Evolutionary conservation across 768 basidiomycete species (phyloP), one percentile per base, ranked within the genome.

Genomic region (Suillus fuscotomentosus): DNA sequence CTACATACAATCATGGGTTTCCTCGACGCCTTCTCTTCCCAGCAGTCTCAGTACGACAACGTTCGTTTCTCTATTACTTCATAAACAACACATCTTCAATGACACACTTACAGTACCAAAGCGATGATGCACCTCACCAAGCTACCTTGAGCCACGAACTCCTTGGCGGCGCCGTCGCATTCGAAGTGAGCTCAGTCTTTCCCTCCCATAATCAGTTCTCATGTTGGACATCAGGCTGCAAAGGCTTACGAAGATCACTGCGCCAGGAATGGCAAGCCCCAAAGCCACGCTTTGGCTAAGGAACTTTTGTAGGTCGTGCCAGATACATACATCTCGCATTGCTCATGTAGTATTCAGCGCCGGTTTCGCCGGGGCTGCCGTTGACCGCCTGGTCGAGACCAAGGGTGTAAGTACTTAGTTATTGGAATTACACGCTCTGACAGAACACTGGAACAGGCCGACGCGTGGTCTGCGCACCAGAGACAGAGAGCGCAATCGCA

Each of bases 301-400:
- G 66, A 66, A 45, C 4, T 66, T 17, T 2, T 66, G 66, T 66
- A 65, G 15, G 64, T 45, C 50, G 5, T 50, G 6, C 20, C 10
- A 14, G 27, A 55, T 22, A 11, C 27, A 31, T 17, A 3, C 4
- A 0, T 43, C 17, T 17, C 31, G 3, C 24, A 20, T 41, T 61
- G 53, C 24, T 65, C n/a, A 65, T 17, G 34, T 20, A 27, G 11
- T 22, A 7, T 31, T 20, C 31, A 66, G 66, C 1, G 66, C 66
- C 27, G 66, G 53, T 57, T 11, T 47, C 1, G 48, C 59, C 8
- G 66, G 66, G 2, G 66, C 57, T 24, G 60, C 61, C 5, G 9
- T 66, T 61, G 66, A 66, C 38, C 66, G 66, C 41, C 11, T 53
- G 45, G 64, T 61, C 20, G 66, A 66, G 60, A 66, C 66, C 27